Conservation (phyloP, 2,329 filamentous ascomycete genomes). For the Clonostachys rosea region DNA sequence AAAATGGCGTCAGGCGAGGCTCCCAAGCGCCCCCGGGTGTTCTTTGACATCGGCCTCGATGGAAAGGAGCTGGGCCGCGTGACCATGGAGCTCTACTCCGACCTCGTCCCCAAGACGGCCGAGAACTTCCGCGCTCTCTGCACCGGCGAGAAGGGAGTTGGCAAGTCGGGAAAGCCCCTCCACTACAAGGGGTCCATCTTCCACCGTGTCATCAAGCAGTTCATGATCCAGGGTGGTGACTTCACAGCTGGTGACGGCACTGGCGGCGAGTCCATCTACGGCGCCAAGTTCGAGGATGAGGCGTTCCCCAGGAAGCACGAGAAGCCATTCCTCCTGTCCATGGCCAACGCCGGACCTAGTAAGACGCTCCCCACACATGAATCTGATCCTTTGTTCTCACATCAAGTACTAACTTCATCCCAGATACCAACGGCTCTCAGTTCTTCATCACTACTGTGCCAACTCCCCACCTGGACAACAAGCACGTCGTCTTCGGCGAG, state of each 20-base stretch:
- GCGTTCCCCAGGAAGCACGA: constrained; percentile 92
- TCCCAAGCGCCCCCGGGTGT: constrained; percentile 63
- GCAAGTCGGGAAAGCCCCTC: constrained; percentile 77
- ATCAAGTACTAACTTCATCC: background rate
- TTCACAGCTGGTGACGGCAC: constrained; percentile 95
- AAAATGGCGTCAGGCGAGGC: background rate
- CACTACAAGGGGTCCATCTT: constrained; percentile 92
- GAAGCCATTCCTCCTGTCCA: constrained; percentile 87
- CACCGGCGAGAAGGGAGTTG: constrained; percentile 88
- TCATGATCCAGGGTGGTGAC: constrained; percentile 94
- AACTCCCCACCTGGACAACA: constrained; percentile 92
- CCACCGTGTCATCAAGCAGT: constrained; percentile 96
- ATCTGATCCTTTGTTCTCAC: background rate
- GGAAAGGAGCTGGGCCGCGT: constrained; percentile 70
- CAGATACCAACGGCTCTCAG: constrained; percentile 91
- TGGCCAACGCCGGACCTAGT: constrained; percentile 96
- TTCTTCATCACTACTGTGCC: constrained; percentile 96
- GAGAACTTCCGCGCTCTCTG: constrained; percentile 95
- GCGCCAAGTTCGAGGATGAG: constrained; percentile 95
- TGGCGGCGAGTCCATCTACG: constrained; percentile 95
- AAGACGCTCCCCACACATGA: constrained; percentile 24
- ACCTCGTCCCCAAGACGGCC: constrained; percentile 86
- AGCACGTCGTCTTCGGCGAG: constrained; percentile 97
- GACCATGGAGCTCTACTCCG: constrained; percentile 74
- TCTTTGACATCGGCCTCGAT: constrained; percentile 87